Percentiles rank a stretch among this genome's conserved stretches.
These are phyloP conservation scores for Boletellus deceptivus DNA, from an alignment of 1,284 basidiomycete genomes.

Conservation along the genomic window DNA sequence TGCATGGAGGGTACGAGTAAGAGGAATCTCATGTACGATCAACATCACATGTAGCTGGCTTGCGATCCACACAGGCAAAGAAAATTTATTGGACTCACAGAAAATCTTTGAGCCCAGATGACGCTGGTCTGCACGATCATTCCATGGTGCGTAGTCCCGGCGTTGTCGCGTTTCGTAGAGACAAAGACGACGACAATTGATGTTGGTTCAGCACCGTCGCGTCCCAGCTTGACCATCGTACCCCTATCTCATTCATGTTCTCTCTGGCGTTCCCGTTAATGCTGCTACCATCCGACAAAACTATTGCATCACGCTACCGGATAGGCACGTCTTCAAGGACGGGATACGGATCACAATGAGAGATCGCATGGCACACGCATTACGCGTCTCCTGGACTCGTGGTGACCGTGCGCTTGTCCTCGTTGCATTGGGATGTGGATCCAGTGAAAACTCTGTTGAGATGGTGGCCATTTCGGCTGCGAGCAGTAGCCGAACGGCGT, in stretches of 20 bases:
- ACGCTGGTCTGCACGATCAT: slow-evolving; percentile 44
- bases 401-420: slow-evolving; percentile 46
- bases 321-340: slow-evolving; percentile 37
- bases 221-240: slow-evolving; percentile 30
- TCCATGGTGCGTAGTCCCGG: slow-evolving; percentile 51
- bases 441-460: slow-evolving; percentile 42
- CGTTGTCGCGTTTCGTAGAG: slow-evolving; percentile 48
- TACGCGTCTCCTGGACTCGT: slow-evolving; percentile 45
- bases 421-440: slow-evolving; percentile 49
- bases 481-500: slow-evolving; percentile 23
- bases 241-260: slow-evolving; percentile 45
- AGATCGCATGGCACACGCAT: slow-evolving; percentile 38
- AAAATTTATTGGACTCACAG: slow-evolving; percentile 47
- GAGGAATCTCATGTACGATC: slow-evolving; percentile 46
- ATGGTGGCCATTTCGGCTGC: slow-evolving; percentile 35
- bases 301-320: slow-evolving; percentile 36
- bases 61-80: slow-evolving; percentile 37
- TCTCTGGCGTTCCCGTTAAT: slow-evolving; percentile 47
- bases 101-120: slow-evolving; percentile 34
- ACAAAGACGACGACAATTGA: slow-evolving; percentile 33
- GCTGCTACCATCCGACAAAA: slow-evolving; percentile 43
- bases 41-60: slow-evolving; percentile 44
- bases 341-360: slow-evolving; percentile 39
- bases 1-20: slow-evolving; percentile 48
- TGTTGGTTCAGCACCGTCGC: slow-evolving; percentile 4